Percentiles rank a stretch among this genome's conserved stretches.
phyloP scores from a whole-genome alignment of 208 protist genomes.

The Naegleria lovaniensis region DNA sequence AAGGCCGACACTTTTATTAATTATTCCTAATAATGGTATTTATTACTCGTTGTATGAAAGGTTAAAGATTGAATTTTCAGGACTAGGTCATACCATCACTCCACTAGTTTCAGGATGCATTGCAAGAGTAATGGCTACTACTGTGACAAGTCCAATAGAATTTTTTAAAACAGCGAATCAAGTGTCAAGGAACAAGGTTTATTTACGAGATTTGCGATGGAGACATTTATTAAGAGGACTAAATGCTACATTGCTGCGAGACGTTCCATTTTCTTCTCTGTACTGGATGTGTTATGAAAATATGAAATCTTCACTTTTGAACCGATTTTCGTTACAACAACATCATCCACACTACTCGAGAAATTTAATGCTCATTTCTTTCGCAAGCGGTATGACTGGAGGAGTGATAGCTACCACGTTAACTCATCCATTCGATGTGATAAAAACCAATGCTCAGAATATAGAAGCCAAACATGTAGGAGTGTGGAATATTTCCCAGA shows the following conservation, averaged over 20 bases:
- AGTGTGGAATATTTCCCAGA: not conserved
- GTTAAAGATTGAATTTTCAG: not conserved
- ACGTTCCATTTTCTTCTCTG: constrained; percentile 23
- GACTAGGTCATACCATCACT: no score
- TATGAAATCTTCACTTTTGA: not conserved
- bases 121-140: not conserved
- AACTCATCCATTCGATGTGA: constrained; percentile 20
- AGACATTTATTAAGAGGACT: not conserved
- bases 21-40: not conserved
- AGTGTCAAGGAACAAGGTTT: not conserved
- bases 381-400: not conserved
- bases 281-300: constrained; percentile 24
- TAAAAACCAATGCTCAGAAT: constrained; percentile 7
- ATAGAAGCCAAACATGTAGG: not conserved
- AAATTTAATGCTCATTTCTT: not conserved
- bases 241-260: constrained; percentile 1
- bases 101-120: not conserved
- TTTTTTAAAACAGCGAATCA: not conserved
- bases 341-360: not conserved
- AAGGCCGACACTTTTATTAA: not conserved
- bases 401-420: not conserved
- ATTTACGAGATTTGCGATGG: not conserved
- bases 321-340: not conserved
- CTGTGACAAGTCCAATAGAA: constrained; percentile 5
- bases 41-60: constrained; percentile 27